Base-by-base conservation (phyloP, 306 rosid genomes). In the Gillenia trifoliata region DNA sequence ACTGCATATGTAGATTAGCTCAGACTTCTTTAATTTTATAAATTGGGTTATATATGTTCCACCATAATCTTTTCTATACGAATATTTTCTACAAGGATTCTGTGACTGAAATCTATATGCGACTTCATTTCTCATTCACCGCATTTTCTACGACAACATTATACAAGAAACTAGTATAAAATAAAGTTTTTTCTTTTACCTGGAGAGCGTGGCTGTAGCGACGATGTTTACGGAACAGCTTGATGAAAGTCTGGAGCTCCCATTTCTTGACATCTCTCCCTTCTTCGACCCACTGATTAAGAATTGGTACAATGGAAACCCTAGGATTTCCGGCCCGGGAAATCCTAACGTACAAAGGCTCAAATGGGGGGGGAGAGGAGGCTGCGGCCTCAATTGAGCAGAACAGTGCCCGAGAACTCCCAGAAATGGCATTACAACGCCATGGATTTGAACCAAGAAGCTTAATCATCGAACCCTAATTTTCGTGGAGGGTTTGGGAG, bases 141-240 rank as follows among this genome's bases (percentile, higher is more conserved):
- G 11, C 9, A 61, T 29, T 61, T 28, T 61, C 36, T 16, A 28
- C 16, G 36, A 16, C n/a, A 63, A 33, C 1, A 63, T 19, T 13
- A 31, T 19, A 63, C 26, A 3, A 19, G 20, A 31, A 31, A 31
- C 3, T 31, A 13, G 22, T 30, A 29, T 17, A 15, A 30, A 59
- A 12, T 25, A 10, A 25, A 57, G 1, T 11, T 29, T 62, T 15
- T 62, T 30, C 1, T 62, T 62, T 62, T 30, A 90, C 93, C 89
- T 89, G 88, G 40, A 92, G 92, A 77, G 97, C 97, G 29, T 89
- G 97, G 1, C 50, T 20, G 84, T 40, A 84, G 47, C 93, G 96
- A 64, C 85, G 87, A 33, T 45, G 47, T 25, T 31, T 72, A 34
- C 87, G 55, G 66, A 92, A 93, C 72, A 71, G 79, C 30, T 8